phyloP scores from a whole-genome alignment of 2,329 filamentous ascomycete species.

The Thielaviopsis musarum region DNA sequence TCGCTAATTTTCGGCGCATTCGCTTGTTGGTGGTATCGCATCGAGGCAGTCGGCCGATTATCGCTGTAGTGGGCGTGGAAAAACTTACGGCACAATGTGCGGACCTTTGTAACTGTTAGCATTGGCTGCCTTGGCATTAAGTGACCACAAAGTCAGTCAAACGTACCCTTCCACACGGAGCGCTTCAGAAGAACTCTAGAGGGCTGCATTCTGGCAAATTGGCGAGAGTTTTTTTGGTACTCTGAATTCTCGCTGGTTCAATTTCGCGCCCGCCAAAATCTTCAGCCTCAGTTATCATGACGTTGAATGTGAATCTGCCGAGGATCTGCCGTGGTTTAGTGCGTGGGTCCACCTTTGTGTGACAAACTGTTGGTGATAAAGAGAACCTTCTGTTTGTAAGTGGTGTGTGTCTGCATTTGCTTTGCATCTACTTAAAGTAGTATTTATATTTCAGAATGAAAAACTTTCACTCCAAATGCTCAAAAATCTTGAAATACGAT shows the following conservation, averaged over 20 bases:
- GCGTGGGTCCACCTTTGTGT: neutral
- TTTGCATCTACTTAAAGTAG: too few relatives aligned
- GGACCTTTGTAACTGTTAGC: constrained; percentile 22
- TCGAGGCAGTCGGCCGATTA: neutral
- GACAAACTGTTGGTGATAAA: neutral
- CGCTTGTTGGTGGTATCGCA: neutral
- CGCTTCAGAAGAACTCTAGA: constrained; percentile 53
- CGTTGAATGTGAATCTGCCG: neutral
- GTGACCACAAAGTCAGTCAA: neutral
- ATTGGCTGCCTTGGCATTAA: constrained; percentile 14
- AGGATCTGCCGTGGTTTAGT: neutral
- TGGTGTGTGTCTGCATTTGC: too few relatives aligned
- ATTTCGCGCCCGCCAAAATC: neutral
- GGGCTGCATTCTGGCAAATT: constrained; percentile 39
- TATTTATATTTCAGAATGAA: neutral
- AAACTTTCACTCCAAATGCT: neutral
- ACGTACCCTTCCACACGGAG: constrained; percentile 75
- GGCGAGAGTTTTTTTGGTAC: neutral
- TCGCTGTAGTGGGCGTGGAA: neutral
- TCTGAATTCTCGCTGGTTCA: neutral
- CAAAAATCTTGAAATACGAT: too few relatives aligned
- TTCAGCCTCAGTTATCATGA: neutral
- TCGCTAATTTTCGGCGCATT: neutral
- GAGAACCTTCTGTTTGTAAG: too few relatives aligned
- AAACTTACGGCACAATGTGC: constrained; percentile 35